These are phyloP conservation scores for Larix kaempferi DNA, from an alignment of 75 land plant genomes.

Conservation along the genomic window DNA sequence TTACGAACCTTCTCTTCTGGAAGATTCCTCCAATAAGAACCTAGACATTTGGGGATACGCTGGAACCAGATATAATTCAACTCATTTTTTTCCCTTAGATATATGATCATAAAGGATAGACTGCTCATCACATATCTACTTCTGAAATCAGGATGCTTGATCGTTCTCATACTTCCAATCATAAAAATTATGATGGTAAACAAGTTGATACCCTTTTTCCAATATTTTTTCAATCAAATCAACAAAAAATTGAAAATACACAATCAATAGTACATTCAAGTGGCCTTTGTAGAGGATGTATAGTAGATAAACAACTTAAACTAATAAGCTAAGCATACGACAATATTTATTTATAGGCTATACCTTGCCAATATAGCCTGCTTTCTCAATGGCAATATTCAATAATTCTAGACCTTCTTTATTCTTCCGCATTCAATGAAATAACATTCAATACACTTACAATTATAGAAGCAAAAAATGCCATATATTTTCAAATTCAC, in stretches of 20 bases:
- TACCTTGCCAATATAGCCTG: slow-evolving; percentile 97
- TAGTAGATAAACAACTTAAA: too few species aligned
- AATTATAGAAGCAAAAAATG: background rate
- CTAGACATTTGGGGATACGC: slow-evolving; percentile 83
- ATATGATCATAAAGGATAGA: slow-evolving; percentile 69
- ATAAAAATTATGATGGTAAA: background rate
- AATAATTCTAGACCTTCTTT: slow-evolving; percentile 93
- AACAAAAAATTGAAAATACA: background rate
- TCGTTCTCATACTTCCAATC: slow-evolving; percentile 66
- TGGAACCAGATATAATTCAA: slow-evolving; percentile 86
- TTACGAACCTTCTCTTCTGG: slow-evolving; percentile 85
- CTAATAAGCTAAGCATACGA: too few species aligned
- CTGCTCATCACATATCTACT: slow-evolving; percentile 65
- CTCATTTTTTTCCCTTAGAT: slow-evolving; percentile 98
- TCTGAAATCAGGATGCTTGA: slow-evolving; percentile 89
- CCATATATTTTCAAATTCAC: background rate
- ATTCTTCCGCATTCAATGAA: slow-evolving; percentile 60
- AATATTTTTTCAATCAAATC: background rate
- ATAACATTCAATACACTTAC: background rate
- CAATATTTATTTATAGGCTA: too few species aligned
- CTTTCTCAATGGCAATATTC: slow-evolving; percentile 94
- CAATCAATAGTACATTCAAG: background rate
- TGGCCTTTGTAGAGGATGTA: too few species aligned
- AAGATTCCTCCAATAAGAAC: slow-evolving; percentile 96
- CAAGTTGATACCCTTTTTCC: background rate